A percentile compares a stretch with the other conserved stretches of the same genome.
Conservation (phyloP, 164 flowering plant species). For the Annona squamosa region DNA sequence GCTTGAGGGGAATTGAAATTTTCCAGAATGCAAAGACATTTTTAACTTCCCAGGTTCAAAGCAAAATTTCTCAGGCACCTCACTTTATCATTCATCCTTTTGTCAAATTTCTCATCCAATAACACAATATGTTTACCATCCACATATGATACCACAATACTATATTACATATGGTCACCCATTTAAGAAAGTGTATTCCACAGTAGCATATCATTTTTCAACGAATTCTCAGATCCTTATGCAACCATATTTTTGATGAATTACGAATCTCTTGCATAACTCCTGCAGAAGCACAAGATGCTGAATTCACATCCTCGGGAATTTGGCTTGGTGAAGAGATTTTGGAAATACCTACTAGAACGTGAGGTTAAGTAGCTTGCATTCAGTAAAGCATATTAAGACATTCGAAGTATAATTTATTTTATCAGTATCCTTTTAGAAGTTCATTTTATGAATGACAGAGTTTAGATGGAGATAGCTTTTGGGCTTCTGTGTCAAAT, state of each 20-base stretch:
- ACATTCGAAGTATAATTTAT: not conserved
- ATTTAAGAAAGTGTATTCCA: not conserved
- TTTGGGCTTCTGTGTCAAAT: constrained; percentile 78
- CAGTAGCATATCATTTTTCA: not conserved
- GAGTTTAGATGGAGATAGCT: constrained; percentile 54
- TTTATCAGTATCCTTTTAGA: not conserved
- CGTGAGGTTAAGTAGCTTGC: constrained; percentile 47
- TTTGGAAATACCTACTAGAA: constrained; percentile 80
- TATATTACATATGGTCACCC: no score
- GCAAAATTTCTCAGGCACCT: not conserved
- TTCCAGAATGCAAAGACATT: no score
- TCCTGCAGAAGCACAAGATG: constrained; percentile 74
- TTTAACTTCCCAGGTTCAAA: no score
- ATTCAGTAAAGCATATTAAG: not conserved
- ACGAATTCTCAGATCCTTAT: not conserved
- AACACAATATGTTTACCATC: no score
- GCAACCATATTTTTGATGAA: not conserved
- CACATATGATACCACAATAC: no score
- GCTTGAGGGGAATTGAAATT: no score
- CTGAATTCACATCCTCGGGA: constrained; percentile 64
- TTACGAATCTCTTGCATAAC: not conserved
- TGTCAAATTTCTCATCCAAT: not conserved
- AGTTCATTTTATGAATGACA: constrained; percentile 19
- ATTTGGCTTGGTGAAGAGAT: constrained; percentile 71
- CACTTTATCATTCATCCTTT: not conserved